Evolutionary conservation across 441 rosid species (phyloP), one percentile per base, ranked within the genome.

Genomic region (California macrophylla): DNA sequence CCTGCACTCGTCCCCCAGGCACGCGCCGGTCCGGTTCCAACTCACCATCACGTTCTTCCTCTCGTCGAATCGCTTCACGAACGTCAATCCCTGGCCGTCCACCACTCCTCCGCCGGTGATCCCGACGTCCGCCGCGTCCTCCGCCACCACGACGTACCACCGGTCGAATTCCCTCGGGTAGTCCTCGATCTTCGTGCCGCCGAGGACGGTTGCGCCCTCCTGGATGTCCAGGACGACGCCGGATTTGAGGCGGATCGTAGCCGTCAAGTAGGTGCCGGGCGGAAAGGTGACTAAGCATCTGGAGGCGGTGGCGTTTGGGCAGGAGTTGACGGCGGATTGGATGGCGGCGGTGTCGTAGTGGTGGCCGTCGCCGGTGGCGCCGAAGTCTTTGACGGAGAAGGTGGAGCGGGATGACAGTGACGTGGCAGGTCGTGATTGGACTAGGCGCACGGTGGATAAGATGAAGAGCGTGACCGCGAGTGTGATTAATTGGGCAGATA

Each of bases 81-180:
- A 45, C 18, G 16, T 6, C 20, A 45, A 45, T 3, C 90, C 94
- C 68, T 93, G 97, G 4, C 97, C 98, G 54, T 93, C 96, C 61
- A 88, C 83, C 29, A 66, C 82, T 23, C 98, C 94, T 5, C 94
- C 94, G 16, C 97, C 96, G 0, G 87, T 86, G 21, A 87, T 86
- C 72, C 96, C 98, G 0, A 90, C 94, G 52, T 93, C 86, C 4
- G 64, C 81, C 9, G 85, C 91, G 60, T 82, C 83, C 79, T 90
- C 91, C 61, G 91, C 96, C 80, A 85, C 54, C 67, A 90, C 84
- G 74, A 90, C 97, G 73, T 87, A 93, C 96, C 97, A 90, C 28
- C 83, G 16, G 54, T 83, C 36, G 75, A 71, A 79, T 62, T 83
- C 82, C 70, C 64, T 77, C 58, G 94, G 92, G 67, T 87, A 86